Conservation (phyloP, 225 moss, liverwort and hornwort species). For the Physcomitrellopsis africana region DNA sequence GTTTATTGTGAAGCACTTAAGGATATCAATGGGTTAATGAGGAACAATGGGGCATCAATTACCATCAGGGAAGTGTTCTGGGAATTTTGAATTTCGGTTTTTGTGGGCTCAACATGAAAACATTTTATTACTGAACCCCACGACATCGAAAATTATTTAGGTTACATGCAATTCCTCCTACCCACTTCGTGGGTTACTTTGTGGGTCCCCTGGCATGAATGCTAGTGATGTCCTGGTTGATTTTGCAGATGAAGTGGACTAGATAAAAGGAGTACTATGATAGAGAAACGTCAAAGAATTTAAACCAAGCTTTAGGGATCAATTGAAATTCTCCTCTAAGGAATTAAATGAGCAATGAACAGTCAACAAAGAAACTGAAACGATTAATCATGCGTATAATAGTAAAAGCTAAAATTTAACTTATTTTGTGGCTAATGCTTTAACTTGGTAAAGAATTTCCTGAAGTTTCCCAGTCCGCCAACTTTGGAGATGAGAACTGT, state of each 20-base stretch:
- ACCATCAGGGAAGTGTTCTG: constrained; percentile 5
- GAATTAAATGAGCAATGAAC: constrained; percentile 35
- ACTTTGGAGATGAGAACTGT: constrained; percentile 19
- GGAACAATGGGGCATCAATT: constrained; percentile 18
- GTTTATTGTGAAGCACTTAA: too few relatives aligned
- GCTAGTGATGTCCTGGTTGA: constrained; percentile 49
- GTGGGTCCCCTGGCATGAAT: constrained; percentile 40
- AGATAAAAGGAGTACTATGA: constrained; percentile 51
- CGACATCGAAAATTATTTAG: constrained; percentile 19
- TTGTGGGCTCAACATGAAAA: constrained; percentile 11
- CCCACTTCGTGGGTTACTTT: constrained; percentile 22
- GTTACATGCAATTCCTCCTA: constrained; percentile 7
- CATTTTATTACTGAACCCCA: constrained; percentile 10
- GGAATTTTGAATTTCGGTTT: neutral
- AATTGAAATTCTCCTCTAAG: constrained; percentile 46
- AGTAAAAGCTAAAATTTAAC: constrained; percentile 34
- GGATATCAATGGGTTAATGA: neutral
- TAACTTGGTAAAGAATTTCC: constrained; percentile 25
- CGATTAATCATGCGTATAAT: constrained; percentile 34
- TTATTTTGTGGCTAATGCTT: constrained; percentile 34
- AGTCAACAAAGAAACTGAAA: constrained; percentile 42
- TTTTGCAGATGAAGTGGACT: constrained; percentile 64
- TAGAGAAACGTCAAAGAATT: constrained; percentile 52
- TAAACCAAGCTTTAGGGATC: constrained; percentile 52
- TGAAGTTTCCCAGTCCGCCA: constrained; percentile 19